Conservation (phyloP, 768 basidiomycete genomes). For the Clitopilus passeckerianus region DNA sequence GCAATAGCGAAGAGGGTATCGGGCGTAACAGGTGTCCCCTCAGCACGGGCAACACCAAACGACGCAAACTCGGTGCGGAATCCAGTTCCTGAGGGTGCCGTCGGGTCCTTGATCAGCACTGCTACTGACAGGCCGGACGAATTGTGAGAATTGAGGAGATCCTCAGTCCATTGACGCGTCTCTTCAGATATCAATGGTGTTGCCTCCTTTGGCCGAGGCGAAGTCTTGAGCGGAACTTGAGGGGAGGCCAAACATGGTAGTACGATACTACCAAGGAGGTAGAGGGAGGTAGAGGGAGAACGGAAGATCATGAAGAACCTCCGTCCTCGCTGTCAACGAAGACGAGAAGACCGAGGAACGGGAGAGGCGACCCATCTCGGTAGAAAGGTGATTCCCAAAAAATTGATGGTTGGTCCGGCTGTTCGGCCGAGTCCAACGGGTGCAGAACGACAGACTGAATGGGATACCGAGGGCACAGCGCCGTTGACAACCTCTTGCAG, state of each 20-base stretch:
- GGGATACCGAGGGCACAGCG: no score
- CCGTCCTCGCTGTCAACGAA: background rate
- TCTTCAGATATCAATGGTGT: background rate
- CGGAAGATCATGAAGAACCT: background rate
- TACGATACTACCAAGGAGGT: background rate
- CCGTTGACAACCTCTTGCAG: no score
- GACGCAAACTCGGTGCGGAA: slow-evolving; percentile 34
- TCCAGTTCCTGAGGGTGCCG: slow-evolving; percentile 14
- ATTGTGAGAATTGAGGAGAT: slow-evolving; percentile 26
- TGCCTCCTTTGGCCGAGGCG: background rate
- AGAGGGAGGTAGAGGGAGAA: background rate
- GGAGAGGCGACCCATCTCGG: background rate
- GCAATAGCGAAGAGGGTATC: slow-evolving; percentile 41
- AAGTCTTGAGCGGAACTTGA: background rate
- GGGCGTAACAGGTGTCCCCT: slow-evolving; percentile 31
- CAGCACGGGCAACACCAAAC: slow-evolving; percentile 28
- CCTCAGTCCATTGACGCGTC: background rate
- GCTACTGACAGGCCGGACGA: slow-evolving; percentile 36
- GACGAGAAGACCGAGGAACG: background rate
- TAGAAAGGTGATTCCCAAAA: no score
- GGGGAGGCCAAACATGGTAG: background rate
- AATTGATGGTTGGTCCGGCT: no score
- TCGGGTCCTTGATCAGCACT: slow-evolving; percentile 28
- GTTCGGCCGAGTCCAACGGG: no score
- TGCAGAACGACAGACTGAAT: no score